Percentiles rank a stretch among this genome's conserved stretches.
Evolutionary conservation across 352 stramenopile genomes (phyloP).

Genomic region (Globisporangium parvum): DNA sequence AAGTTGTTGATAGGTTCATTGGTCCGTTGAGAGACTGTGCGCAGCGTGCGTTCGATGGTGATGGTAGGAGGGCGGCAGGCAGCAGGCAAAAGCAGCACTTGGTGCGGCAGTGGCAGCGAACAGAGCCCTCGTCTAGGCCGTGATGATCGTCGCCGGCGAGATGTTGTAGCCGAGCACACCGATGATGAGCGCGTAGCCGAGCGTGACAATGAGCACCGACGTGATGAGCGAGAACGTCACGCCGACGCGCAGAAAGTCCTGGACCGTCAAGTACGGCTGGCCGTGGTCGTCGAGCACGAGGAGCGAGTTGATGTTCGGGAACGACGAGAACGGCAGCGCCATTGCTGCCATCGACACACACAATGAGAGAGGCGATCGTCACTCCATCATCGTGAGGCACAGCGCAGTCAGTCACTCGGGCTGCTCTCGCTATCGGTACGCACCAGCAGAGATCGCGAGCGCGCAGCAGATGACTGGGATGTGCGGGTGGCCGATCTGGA

Average conservation of each 20-base stretch:
- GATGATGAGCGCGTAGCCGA: constrained; percentile 83
- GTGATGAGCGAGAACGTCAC: constrained; percentile 83
- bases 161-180: constrained; percentile 77
- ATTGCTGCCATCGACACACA: constrained; percentile 45
- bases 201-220: constrained; percentile 78
- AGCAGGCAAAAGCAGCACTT: too few species aligned
- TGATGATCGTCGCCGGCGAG: constrained; percentile 27
- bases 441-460: constrained; percentile 84
- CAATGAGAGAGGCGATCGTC: neutral
- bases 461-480: constrained; percentile 84
- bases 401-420: neutral
- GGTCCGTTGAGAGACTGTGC: neutral
- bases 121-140: constrained; percentile 3
- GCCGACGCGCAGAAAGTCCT: constrained; percentile 84
- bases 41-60: neutral
- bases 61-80: too few species aligned
- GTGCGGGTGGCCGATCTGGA: constrained; percentile 81
- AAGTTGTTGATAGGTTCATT: neutral
- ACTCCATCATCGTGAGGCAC: neutral
- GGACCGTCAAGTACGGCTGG: constrained; percentile 79
- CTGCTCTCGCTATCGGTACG: neutral
- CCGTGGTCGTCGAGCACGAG: constrained; percentile 88
- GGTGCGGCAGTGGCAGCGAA: too few species aligned
- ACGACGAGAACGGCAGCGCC: constrained; percentile 89
- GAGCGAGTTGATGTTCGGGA: constrained; percentile 91